Conservation (phyloP, 2,329 filamentous ascomycete species). For the Pyricularia grisea region DNA sequence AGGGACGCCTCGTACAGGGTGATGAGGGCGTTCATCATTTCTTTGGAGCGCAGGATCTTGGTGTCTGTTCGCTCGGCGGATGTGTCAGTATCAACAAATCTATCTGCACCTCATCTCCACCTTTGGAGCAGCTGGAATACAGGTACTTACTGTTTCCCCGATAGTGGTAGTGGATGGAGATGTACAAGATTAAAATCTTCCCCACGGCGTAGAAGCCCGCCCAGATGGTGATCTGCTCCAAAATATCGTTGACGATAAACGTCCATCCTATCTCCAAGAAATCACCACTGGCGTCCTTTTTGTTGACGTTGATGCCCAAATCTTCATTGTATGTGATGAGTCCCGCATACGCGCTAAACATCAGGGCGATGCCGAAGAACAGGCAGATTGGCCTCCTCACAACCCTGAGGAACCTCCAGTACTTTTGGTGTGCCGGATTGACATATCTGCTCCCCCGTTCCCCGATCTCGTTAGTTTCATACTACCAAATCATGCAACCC, state of each 20-base stretch:
- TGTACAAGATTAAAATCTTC: constrained; percentile 19
- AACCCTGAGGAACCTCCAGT: constrained; percentile 17
- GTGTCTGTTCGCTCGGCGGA: neutral
- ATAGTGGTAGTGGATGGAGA: constrained; percentile 19
- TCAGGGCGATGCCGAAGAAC: constrained; percentile 10
- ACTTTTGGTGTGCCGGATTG: constrained; percentile 18
- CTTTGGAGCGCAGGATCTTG: constrained; percentile 14
- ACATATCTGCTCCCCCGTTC: constrained; percentile 13
- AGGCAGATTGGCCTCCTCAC: constrained; percentile 15
- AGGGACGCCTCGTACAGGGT: constrained; percentile 17
- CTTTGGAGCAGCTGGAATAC: neutral
- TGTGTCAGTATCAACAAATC: too few relatives aligned
- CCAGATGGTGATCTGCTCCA: constrained; percentile 16
- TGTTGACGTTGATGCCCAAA: constrained; percentile 11
- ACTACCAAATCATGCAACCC: too few relatives aligned
- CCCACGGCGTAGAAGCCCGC: constrained; percentile 17
- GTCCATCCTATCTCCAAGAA: constrained; percentile 5
- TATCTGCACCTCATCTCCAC: too few relatives aligned
- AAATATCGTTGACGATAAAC: constrained; percentile 11
- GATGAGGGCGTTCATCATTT: constrained; percentile 18
- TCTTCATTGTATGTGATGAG: constrained; percentile 10
- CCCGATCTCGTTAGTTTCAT: neutral
- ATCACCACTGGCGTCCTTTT: neutral
- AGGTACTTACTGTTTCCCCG: constrained; percentile 10
- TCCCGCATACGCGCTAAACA: constrained; percentile 7